phyloP scores from a whole-genome alignment of 768 basidiomycete species.

The Mycena leptocephala region DNA sequence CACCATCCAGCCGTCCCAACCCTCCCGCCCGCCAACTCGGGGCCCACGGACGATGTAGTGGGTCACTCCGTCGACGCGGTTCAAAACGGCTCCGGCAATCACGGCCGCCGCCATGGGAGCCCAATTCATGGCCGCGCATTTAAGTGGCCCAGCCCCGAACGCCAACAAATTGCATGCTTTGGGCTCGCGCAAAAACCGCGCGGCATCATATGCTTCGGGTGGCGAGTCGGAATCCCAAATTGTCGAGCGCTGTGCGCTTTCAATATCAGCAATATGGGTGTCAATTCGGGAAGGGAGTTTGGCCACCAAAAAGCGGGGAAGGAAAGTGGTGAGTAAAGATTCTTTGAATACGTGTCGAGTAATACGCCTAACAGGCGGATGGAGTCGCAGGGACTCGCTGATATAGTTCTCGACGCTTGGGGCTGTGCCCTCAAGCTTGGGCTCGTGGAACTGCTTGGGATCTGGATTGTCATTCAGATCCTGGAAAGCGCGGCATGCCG shows the following conservation, averaged over 20 bases:
- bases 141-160: slow-evolving; percentile 66
- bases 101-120: slow-evolving; percentile 68
- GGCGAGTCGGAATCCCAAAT: slow-evolving; percentile 53
- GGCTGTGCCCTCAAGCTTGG: slow-evolving; percentile 6
- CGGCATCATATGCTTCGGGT: slow-evolving; percentile 61
- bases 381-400: slow-evolving; percentile 62
- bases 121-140: slow-evolving; percentile 66
- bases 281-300: background rate
- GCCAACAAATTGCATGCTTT: slow-evolving; percentile 48
- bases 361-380: slow-evolving; percentile 69
- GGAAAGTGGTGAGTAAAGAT: background rate
- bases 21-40: slow-evolving; percentile 54
- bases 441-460: slow-evolving; percentile 44
- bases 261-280: slow-evolving; percentile 56
- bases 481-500: slow-evolving; percentile 47
- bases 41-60: slow-evolving; percentile 47
- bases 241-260: slow-evolving; percentile 48
- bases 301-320: slow-evolving; percentile 24
- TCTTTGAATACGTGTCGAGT: slow-evolving; percentile 39
- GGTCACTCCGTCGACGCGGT: slow-evolving; percentile 48
- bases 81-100: slow-evolving; percentile 61
- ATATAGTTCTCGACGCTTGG: slow-evolving; percentile 57
- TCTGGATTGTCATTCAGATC: slow-evolving; percentile 54
- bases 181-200: slow-evolving; percentile 46
- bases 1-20: slow-evolving; percentile 63